Conservation (phyloP, 306 rosid species). For the Mucuna pruriens region DNA sequence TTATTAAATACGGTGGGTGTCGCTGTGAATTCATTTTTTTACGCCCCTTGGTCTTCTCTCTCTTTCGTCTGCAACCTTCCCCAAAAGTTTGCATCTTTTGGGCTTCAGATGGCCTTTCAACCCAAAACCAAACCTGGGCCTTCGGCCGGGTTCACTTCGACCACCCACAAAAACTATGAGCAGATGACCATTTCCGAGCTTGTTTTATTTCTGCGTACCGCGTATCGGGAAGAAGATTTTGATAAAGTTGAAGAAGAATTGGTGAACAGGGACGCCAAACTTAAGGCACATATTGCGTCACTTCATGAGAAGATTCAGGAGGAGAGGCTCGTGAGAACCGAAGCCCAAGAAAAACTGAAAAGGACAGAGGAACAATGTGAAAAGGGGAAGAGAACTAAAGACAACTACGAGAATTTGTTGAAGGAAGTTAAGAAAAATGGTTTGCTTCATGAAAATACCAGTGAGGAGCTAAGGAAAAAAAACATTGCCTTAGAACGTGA, state of each 20-base stretch:
- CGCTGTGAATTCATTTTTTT: no score
- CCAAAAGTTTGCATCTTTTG: conserved; percentile 1
- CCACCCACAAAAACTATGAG: not conserved
- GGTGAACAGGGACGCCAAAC: not conserved
- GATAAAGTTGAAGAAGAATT: conserved; percentile 31
- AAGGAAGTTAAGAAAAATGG: not conserved
- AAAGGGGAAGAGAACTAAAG: not conserved
- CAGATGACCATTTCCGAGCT: conserved; percentile 25
- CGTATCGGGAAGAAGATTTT: not conserved
- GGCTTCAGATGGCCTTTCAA: not conserved
- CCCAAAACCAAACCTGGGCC: conserved; percentile 21
- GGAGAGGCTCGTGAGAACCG: not conserved
- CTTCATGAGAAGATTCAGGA: not conserved
- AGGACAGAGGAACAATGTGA: conserved; percentile 16
- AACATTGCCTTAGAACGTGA: not conserved
- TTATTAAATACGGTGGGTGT: no score
- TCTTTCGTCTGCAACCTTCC: no score
- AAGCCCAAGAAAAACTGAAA: conserved; percentile 15
- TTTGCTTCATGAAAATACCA: not conserved
- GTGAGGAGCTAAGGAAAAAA: not conserved
- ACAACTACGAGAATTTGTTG: conserved; percentile 40
- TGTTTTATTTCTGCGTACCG: not conserved
- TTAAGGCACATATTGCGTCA: not conserved
- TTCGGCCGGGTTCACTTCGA: not conserved
- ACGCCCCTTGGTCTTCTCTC: no score